Base-by-base conservation (phyloP, 164 flowering plant genomes). In the Warburgia ugandensis region DNA sequence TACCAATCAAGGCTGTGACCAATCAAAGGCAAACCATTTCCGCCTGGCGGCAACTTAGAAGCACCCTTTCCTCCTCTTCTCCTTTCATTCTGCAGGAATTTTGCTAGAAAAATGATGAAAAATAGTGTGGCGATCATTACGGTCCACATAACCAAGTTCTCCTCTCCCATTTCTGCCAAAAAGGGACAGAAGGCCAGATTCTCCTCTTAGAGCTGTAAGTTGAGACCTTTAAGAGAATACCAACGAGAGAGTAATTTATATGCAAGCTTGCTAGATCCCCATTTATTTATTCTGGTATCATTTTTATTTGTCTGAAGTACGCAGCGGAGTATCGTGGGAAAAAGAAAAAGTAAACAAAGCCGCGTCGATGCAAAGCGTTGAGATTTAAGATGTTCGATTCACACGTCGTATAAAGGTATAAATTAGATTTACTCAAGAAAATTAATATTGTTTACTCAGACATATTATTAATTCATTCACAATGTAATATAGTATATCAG, bases 1-100 rank as follows among this genome's bases (percentile, higher is more conserved):
- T 71, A 82, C 90, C 90, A 87, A 50, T 50, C 69, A 58, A 84
- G 22, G 83, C 79, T 77, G 54, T 84, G 73, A 4, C 96, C 96
- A 5, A 87, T 38, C 7, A 87, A 19, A 0, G 90, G 94, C 94
- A 81, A 87, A 1, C 90, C 84, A 63, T 79, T 73, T 39, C 75
- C 58, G 37, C 96, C 96, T 0, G 90, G 88, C 11, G 96, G 96
- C 51, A 84, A 43, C 64, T 59, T 77, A 8, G 54, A 54, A 31
- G 50, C 8, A 8, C 23, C 28, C 39, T 54, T 40, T 6, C 31
- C 8, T 23, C 44, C 19, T n/a, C 9, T 31, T 35, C 19, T 35
- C 12, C 47, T 41, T 56, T 43, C 43, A 13, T 20, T 20, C 27
- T 47, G 52, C 20, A 63, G 14, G 17, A 40, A 26, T 41, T 45